A percentile compares a stretch with the other conserved stretches of the same genome.
Conservation (phyloP, 176 grass and related monocot genomes). For the Coix lacrymajobi region DNA sequence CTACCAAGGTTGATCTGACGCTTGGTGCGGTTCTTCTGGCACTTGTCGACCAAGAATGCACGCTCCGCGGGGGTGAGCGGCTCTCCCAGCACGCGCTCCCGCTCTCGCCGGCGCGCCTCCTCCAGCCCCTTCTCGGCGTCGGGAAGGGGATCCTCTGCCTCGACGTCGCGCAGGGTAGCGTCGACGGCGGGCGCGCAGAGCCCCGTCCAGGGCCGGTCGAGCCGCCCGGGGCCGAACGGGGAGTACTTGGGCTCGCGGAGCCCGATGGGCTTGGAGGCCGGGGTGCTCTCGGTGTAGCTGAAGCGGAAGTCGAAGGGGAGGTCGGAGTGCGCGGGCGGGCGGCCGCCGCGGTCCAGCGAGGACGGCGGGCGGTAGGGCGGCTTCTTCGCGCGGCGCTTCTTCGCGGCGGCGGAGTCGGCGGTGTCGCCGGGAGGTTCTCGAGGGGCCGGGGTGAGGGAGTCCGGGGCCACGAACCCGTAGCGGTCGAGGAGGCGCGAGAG, state of each 20-base stretch:
- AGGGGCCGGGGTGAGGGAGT: slow-evolving; percentile 30
- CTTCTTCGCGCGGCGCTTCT: slow-evolving; percentile 47
- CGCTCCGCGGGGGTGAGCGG: slow-evolving; percentile 59
- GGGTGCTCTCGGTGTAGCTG: slow-evolving; percentile 81
- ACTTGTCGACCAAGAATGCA: slow-evolving; percentile 43
- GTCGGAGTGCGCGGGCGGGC: slow-evolving; percentile 45
- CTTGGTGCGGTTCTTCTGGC: slow-evolving; percentile 75
- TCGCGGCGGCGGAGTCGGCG: neutral
- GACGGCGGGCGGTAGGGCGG: slow-evolving; percentile 48
- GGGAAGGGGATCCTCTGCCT: slow-evolving; percentile 36
- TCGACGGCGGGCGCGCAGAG: slow-evolving; percentile 72
- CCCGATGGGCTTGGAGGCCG: slow-evolving; percentile 60
- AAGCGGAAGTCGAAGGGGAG: slow-evolving; percentile 92
- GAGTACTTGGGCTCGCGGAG: slow-evolving; percentile 89
- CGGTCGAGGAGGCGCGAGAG: slow-evolving; percentile 52
- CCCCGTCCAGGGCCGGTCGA: slow-evolving; percentile 82
- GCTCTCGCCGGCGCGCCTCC: slow-evolving; percentile 35
- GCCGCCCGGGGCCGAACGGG: slow-evolving; percentile 76
- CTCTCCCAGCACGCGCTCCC: slow-evolving; percentile 63
- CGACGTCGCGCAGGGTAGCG: slow-evolving; percentile 50
- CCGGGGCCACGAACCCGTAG: slow-evolving; percentile 67
- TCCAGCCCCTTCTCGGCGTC: slow-evolving; percentile 43
- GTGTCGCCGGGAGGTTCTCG: slow-evolving; percentile 3
- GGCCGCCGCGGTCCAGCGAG: slow-evolving; percentile 38
- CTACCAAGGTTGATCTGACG: slow-evolving; percentile 90